Conservation (phyloP, 2,329 filamentous ascomycete genomes). For the Didymellaceae sp. region DNA sequence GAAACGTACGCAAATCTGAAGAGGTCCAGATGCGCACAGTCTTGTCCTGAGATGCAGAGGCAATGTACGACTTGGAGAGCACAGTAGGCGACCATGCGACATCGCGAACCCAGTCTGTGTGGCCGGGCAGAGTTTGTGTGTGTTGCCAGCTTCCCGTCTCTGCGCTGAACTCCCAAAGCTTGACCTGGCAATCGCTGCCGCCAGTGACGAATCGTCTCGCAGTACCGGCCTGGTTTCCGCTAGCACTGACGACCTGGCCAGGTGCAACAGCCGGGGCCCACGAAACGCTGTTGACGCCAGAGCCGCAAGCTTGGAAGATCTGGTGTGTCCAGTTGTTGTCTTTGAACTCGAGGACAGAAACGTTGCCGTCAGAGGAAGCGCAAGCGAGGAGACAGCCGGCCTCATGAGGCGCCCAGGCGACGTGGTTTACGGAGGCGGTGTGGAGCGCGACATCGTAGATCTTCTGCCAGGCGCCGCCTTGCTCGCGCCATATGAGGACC, state of each 20-base stretch:
- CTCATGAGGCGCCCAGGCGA: slow-evolving; percentile 97
- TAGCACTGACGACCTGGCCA: slow-evolving; percentile 79
- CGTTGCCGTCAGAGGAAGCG: slow-evolving; percentile 90
- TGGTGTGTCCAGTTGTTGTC: slow-evolving; percentile 91
- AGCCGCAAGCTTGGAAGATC: slow-evolving; percentile 88
- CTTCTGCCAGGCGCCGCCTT: slow-evolving; percentile 66
- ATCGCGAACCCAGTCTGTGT: slow-evolving; percentile 96
- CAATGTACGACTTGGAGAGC: slow-evolving; percentile 94
- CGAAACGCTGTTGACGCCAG: slow-evolving; percentile 93
- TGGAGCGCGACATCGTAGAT: slow-evolving; percentile 94
- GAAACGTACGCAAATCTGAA: slow-evolving; percentile 45
- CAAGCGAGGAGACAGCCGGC: slow-evolving; percentile 93
- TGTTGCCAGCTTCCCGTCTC: slow-evolving; percentile 61
- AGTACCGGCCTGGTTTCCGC: slow-evolving; percentile 60
- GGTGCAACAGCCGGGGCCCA: slow-evolving; percentile 90
- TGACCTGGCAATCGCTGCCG: slow-evolving; percentile 90
- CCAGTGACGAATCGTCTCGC: slow-evolving; percentile 91
- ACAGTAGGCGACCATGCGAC: slow-evolving; percentile 97
- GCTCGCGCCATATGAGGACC: slow-evolving; percentile 97
- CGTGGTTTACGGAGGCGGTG: slow-evolving; percentile 95
- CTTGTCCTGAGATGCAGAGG: slow-evolving; percentile 93
- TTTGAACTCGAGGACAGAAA: slow-evolving; percentile 94
- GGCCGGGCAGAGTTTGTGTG: slow-evolving; percentile 69
- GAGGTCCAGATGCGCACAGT: slow-evolving; percentile 95
- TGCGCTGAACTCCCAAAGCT: slow-evolving; percentile 81